Base-by-base conservation (phyloP, 768 basidiomycete genomes). In the Postia placenta region DNA sequence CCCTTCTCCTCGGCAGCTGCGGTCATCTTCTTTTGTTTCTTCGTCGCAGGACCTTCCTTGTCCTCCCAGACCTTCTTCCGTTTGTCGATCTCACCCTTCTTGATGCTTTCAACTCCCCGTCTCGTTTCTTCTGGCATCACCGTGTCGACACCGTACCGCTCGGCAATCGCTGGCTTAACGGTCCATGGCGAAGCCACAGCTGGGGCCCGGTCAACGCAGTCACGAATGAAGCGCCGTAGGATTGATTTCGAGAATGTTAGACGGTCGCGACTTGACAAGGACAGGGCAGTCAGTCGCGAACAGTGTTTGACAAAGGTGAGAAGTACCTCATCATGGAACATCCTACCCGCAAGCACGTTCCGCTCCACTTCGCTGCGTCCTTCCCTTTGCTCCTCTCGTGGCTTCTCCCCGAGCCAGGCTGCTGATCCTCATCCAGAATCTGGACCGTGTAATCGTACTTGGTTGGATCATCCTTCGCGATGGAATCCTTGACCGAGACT, bases 231-330 rank as follows among this genome's bases (percentile, higher is more conserved):
- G 14, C 93, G 86, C 55, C 93, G 90, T 24, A 99, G 80, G 58
- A 98, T 95, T 15, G 93, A 93, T 67, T 98, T 97, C 24, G 92
- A 95, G 69, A 98, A 98, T 17, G 92, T 83, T 17, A 95, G 75
- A 45, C 94, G 88, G 65, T 99, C 96, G 52, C 96, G 93, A 60
- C 94, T 97, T 57, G 17, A 51, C 47, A 17, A 47, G 49, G 39
- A 42, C 15, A 22, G 44, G 44, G 27, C 33, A 9, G 22, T 38
- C n/a, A 20, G 33, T 11, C 19, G 42, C 30, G 6, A 26, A 46
- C 28, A 43, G n/a, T n/a, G n/a, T n/a, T n/a, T n/a, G n/a, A n/a
- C n/a, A n/a, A n/a, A 14, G 22, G 46, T 28, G 17, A n/a, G 20
- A 66, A 77, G 46, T 57, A 88, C 92, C 88, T 90, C 78, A 96